These are phyloP conservation scores for Colletotrichum higginsianum DNA, from an alignment of 2,329 filamentous ascomycete species.

Conservation along the genomic window DNA sequence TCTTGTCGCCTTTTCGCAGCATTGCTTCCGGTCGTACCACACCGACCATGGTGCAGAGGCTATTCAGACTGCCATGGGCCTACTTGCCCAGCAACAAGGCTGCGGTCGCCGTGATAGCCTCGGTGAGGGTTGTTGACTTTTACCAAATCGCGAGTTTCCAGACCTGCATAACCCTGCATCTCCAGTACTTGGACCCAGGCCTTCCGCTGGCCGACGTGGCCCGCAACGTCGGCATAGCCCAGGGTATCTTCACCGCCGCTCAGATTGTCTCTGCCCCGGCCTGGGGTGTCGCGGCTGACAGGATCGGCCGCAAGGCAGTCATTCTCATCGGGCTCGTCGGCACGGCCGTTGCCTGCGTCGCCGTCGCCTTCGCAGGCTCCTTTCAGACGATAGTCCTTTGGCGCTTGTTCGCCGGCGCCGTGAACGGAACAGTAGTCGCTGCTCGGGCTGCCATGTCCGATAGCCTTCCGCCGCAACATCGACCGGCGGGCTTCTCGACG, in stretches of 20 bases:
- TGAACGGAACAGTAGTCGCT: slow-evolving; percentile 19
- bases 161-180: slow-evolving; percentile 7
- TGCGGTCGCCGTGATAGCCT: slow-evolving; percentile 10
- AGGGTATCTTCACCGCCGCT: slow-evolving; percentile 17
- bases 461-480: neutral
- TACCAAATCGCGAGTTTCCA: slow-evolving; percentile 25
- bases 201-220: neutral
- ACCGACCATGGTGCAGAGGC: neutral
- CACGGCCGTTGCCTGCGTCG: neutral
- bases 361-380: slow-evolving; percentile 7
- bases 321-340: slow-evolving; percentile 7
- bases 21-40: too few relatives aligned
- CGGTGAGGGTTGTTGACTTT: slow-evolving; percentile 12
- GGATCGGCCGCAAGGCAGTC: neutral
- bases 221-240: slow-evolving; percentile 9
- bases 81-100: slow-evolving; percentile 11
- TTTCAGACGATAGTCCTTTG: neutral
- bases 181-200: neutral
- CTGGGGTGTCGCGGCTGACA: slow-evolving; percentile 8
- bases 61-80: neutral
- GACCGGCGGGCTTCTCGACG: slow-evolving; percentile 7
- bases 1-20: too few relatives aligned
- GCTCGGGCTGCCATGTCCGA: slow-evolving; percentile 14
- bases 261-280: slow-evolving; percentile 8
- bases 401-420: slow-evolving; percentile 4